These are phyloP conservation scores for Leishmania turanica DNA, from an alignment of 208 protist species.

Conservation along the genomic window DNA sequence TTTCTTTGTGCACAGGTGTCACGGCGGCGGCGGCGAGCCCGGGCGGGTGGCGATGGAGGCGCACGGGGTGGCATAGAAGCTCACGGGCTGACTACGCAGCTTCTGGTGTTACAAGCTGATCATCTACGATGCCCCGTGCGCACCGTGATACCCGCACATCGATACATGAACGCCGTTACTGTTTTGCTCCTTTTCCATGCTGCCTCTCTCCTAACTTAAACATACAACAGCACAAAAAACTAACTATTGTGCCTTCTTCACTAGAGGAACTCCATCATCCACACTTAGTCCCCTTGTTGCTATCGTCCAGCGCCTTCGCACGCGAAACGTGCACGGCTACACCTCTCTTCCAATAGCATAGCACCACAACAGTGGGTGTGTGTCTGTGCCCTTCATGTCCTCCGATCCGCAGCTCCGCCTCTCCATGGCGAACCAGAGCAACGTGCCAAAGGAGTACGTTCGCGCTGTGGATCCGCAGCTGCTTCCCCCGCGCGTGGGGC, in stretches of 20 bases:
- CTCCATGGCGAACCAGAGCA: constrained; percentile 36
- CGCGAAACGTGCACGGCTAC: not conserved
- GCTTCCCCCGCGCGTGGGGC: constrained; percentile 81
- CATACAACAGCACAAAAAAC: not conserved
- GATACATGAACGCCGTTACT: not conserved
- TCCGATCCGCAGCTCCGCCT: constrained; percentile 34
- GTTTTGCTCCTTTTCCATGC: not conserved
- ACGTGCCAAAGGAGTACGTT: constrained; percentile 84
- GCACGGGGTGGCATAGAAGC: not conserved
- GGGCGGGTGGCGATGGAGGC: not conserved
- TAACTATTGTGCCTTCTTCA: not conserved
- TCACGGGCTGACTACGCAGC: not conserved
- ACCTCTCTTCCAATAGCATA: not conserved
- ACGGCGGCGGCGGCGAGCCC: not conserved
- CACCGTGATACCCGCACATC: not conserved
- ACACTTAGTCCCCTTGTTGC: not conserved
- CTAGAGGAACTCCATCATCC: not conserved
- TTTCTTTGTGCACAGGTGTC: not conserved
- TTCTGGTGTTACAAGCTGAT: not conserved
- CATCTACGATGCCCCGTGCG: not conserved
- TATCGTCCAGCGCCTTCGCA: not conserved
- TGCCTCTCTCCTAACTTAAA: not conserved
- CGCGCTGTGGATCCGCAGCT: constrained; percentile 70
- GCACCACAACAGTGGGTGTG: not conserved
- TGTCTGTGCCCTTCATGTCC: constrained; percentile 17